phyloP scores from a whole-genome alignment of 2,329 filamentous ascomycete species.

The Calonectria naviculata region DNA sequence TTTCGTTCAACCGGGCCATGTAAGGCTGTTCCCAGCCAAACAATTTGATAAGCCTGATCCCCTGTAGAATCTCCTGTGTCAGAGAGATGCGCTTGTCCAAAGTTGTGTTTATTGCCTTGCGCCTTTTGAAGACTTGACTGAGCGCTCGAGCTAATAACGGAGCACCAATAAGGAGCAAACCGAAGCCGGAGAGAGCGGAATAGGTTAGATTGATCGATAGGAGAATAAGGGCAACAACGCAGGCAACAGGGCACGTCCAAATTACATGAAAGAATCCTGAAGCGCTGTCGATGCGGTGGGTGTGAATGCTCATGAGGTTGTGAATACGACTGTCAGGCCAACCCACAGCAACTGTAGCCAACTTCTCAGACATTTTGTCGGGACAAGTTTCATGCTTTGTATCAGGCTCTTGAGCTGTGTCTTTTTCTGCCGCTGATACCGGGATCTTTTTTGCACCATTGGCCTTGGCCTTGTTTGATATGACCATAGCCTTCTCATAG shows the following conservation, averaged over 20 bases:
- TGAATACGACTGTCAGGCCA: constrained; percentile 94
- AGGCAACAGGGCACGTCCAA: constrained; percentile 86
- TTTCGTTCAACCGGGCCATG: constrained; percentile 77
- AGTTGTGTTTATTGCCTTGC: constrained; percentile 87
- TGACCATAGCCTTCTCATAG: constrained; percentile 90
- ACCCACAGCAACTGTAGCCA: constrained; percentile 66
- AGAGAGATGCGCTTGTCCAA: constrained; percentile 92
- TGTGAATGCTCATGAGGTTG: constrained; percentile 95
- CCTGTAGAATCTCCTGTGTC: constrained; percentile 91
- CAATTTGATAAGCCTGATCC: constrained; percentile 94
- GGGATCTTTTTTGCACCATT: constrained; percentile 66
- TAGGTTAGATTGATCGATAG: constrained; percentile 90
- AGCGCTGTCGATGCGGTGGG: constrained; percentile 90
- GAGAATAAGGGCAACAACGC: constrained; percentile 81
- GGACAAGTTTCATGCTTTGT: constrained; percentile 48
- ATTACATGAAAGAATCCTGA: constrained; percentile 89
- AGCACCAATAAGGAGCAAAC: constrained; percentile 80
- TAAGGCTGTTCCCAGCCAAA: constrained; percentile 96
- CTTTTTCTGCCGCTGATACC: constrained; percentile 53
- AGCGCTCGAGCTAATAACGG: constrained; percentile 83
- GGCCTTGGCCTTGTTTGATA: constrained; percentile 88
- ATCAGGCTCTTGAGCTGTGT: constrained; percentile 56
- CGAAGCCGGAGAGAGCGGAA: constrained; percentile 89
- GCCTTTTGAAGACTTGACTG: constrained; percentile 77
- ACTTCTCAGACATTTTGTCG: constrained; percentile 50